Evolutionary conservation across 345 rosid genomes (phyloP), one percentile per base, ranked within the genome.

Genomic region (Aquilaria malaccensis): DNA sequence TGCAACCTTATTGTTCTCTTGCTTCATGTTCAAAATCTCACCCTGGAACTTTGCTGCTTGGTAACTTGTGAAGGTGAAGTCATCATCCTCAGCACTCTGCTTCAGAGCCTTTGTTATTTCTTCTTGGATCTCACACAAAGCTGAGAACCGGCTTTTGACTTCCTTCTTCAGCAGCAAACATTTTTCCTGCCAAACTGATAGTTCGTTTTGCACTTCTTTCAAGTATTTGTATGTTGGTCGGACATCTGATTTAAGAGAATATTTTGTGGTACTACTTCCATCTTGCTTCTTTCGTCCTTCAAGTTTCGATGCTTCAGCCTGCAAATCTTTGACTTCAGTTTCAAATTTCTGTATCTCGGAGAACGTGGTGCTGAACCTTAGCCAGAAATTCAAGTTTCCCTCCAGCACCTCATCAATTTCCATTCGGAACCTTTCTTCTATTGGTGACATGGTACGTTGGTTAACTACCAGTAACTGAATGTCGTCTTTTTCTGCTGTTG

Each of bases 21-120:
- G 97, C 62, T 91, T 91, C 97, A 91, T 91, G 80, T 84, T 91
- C 83, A 88, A 68, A 63, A 88, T 78, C 76, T 91, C 97, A 2
- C 96, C 94, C 64, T 86, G 96, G 72, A 91, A 88, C 67, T 88
- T 91, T 9, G 97, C 97, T 45, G 97, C 97, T 64, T 91, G 91
- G 61, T 82, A 84, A 76, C 94, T 88, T 10, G 97, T 91, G 60
- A 91, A 91, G 57, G 33, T 84, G 79, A 88, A 84, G 59, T 91
- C 97, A 9, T 91, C 86, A 33, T 83, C 89, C 73, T 84, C 91
- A 13, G 97, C 94, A 57, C 96, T 86, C 2, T 46, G 65, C 64
- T 75, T 85, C 60, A 85, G 67, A 5, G 89, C 85, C 53, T 69
- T 60, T 7, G 77, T 74, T 74, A 88, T 78, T 58, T 85, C 91